phyloP scores from a whole-genome alignment of 768 basidiomycete species.

The Cystobasidium tubakii region DNA sequence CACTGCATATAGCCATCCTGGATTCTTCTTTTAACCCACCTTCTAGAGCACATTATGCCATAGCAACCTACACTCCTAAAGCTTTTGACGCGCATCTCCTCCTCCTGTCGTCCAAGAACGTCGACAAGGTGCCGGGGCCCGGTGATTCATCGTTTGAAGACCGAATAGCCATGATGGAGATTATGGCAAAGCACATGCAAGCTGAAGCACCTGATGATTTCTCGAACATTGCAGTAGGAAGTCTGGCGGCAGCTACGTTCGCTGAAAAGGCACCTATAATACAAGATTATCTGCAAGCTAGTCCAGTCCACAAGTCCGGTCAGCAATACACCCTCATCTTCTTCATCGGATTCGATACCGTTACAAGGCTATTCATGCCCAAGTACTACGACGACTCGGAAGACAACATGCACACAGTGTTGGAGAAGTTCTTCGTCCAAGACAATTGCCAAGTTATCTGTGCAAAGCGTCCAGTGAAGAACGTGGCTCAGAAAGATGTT shows the following conservation, averaged over 20 bases:
- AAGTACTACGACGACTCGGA: slow-evolving; percentile 30
- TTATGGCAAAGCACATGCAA: slow-evolving; percentile 22
- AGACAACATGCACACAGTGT: slow-evolving; percentile 8
- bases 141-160: slow-evolving; percentile 10
- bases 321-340: slow-evolving; percentile 26
- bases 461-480: slow-evolving; percentile 12
- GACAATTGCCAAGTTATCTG: slow-evolving; percentile 29
- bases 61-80: background rate
- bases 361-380: slow-evolving; percentile 22
- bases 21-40: slow-evolving; percentile 20
- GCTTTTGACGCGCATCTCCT: slow-evolving; percentile 25
- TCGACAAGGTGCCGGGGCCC: slow-evolving; percentile 14
- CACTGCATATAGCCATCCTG: slow-evolving; percentile 14
- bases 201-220: background rate
- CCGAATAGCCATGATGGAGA: slow-evolving; percentile 30
- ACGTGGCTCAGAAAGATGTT: slow-evolving; percentile 33
- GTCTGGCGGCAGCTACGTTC: slow-evolving; percentile 30
- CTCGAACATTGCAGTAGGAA: slow-evolving; percentile 14
- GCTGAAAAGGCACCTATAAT: slow-evolving; percentile 33
- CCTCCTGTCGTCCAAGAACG: slow-evolving; percentile 22
- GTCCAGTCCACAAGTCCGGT: background rate
- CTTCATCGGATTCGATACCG: slow-evolving; percentile 36
- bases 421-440: slow-evolving; percentile 16
- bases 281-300: slow-evolving; percentile 1
- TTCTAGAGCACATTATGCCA: slow-evolving; percentile 25